A percentile compares a stretch with the other conserved stretches of the same genome.
Conservation (phyloP, 2,329 filamentous ascomycete genomes). For the Scedosporium minutisporum region DNA sequence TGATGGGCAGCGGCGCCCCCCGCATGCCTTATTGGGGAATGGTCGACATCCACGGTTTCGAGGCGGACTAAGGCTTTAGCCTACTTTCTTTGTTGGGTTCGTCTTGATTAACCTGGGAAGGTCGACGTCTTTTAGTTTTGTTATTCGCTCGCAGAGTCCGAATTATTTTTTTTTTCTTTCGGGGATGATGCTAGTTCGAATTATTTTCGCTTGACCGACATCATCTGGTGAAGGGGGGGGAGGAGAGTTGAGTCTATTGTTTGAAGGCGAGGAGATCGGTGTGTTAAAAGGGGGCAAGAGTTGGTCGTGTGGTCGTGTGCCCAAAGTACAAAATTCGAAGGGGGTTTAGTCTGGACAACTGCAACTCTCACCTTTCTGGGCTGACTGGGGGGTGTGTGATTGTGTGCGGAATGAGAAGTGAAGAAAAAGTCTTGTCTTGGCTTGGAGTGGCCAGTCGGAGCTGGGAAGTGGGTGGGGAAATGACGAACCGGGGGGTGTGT, state of each 20-base stretch:
- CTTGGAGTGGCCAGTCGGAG: neutral
- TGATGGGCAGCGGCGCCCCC: neutral
- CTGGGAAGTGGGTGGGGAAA: neutral
- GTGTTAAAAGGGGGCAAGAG: neutral
- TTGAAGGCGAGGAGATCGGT: neutral
- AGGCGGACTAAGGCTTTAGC: neutral
- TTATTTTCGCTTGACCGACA: too few species aligned
- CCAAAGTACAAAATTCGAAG: slow-evolving; percentile 2
- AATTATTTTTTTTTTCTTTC: neutral
- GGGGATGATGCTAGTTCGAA: neutral
- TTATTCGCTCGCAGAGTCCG: too few species aligned
- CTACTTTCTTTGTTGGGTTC: neutral
- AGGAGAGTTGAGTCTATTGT: neutral
- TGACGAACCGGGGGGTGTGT: neutral
- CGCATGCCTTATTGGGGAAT: slow-evolving; percentile 1
- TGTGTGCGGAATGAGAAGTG: neutral
- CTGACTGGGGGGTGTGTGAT: neutral
- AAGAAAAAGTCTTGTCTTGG: neutral
- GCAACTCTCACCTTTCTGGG: neutral
- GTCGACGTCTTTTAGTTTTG: neutral
- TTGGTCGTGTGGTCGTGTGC: neutral
- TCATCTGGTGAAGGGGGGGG: neutral
- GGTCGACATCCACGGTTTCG: neutral
- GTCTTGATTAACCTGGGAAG: neutral
- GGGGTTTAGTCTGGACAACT: neutral